Percentiles rank a stretch among this genome's conserved stretches.
Evolutionary conservation across 140 eudicot species (phyloP).

Genomic region (Stevia rebaudiana): DNA sequence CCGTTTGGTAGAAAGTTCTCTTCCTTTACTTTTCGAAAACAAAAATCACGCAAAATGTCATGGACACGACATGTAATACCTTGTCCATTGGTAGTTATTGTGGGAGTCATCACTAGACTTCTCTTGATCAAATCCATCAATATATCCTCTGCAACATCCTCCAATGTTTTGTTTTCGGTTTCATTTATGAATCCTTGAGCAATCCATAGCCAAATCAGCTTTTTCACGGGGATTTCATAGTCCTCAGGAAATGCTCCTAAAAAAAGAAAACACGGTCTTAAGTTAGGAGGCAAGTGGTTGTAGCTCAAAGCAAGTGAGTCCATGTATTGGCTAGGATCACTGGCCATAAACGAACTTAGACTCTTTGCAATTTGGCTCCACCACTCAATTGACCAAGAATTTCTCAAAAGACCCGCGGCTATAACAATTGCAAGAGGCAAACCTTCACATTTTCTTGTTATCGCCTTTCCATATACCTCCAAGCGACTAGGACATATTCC

Average conservation of each 20-base stretch:
- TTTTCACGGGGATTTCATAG: conserved; percentile 20
- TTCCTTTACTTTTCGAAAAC: conserved; percentile 29
- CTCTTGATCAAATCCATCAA: conserved; percentile 25
- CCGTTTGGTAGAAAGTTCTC: neutral
- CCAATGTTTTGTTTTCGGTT: conserved; percentile 5
- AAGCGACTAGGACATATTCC: neutral
- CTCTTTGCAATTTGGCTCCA: conserved; percentile 16
- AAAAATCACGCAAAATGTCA: conserved; percentile 35
- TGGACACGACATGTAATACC: conserved; percentile 30
- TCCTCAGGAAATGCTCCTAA: conserved; percentile 40
- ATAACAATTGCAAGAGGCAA: conserved; percentile 21
- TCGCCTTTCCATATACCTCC: neutral
- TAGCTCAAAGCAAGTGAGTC: conserved; percentile 31
- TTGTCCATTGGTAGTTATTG: conserved; percentile 10
- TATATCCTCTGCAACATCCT: conserved; percentile 31
- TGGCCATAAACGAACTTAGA: neutral
- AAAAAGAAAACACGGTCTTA: conserved; percentile 35
- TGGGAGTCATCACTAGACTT: conserved; percentile 15
- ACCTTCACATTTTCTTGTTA: no score
- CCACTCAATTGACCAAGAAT: neutral
- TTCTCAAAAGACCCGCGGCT: conserved; percentile 21
- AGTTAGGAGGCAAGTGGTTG: conserved; percentile 27
- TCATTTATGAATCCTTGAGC: conserved; percentile 36
- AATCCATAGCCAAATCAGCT: conserved; percentile 33
- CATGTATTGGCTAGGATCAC: conserved; percentile 1